Base-by-base conservation (phyloP, 495 filamentous ascomycete genomes). In the Hypoxylon subgilvum region DNA sequence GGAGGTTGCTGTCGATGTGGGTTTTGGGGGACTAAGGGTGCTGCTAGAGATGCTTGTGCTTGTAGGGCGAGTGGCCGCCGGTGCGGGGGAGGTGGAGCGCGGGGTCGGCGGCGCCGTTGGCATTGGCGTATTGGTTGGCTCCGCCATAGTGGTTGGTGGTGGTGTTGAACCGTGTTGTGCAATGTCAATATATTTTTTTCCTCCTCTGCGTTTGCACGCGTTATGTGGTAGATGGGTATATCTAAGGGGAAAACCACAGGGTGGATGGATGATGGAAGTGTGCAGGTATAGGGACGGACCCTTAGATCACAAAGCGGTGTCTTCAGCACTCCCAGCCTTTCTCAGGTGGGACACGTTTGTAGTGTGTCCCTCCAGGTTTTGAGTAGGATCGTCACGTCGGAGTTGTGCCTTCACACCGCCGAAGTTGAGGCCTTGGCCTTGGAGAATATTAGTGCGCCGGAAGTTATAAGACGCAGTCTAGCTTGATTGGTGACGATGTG, bases 101-200 rank as follows among this genome's bases (percentile, higher is more conserved):
- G 76, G 76, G 23, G 72, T 77, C 2, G 75, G 73, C 62, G 76
- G 73, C 27, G 77, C 74, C 17, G 77, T 79, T 60, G 75, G 76
- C 61, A 76, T 73, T 6, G 76, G 76, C 21, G 77, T 80, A 56
- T 80, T 80, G 25, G 69, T 74, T 28, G 77, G 77, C 64, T 80
- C 76, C 42, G 77, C 76, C 77, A 80, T 52, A 49, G 21, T 36
- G 21, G 23, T 45, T 25, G 19, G 9, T 32, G 25, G 3, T 9
- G 36, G 14, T 50, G 34, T 14, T 55, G 28, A 8, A 18, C 4
- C 19, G 22, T 38, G 34, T 12, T 38, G 21, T 35, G 35, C 42
- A 42, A 23, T 32, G 36, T 52, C 35, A 30, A 31, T 12, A 16
- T 16, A 36, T n/a, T n/a, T n/a, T n/a, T 40, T 52, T 28, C 34